phyloP scores from a whole-genome alignment of 2,329 filamentous ascomycete species.

The Ascochyta fabae region DNA sequence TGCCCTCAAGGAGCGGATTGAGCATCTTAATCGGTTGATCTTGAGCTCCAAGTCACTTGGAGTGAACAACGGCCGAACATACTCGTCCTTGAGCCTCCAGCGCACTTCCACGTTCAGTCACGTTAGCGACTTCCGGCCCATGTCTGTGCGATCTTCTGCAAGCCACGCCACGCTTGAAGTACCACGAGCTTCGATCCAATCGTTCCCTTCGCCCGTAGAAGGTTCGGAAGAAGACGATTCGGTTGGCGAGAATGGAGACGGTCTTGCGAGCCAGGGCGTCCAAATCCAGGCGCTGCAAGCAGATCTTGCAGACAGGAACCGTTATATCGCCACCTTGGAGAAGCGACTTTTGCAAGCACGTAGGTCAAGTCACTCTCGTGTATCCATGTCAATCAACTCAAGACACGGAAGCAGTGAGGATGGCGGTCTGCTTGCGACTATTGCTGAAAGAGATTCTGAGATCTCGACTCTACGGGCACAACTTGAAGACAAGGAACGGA shows the following conservation, averaged over 20 bases:
- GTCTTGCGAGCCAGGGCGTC: conserved; percentile 78
- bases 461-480: conserved; percentile 89
- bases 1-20: conserved; percentile 94
- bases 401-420: conserved; percentile 75
- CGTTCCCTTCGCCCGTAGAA: conserved; percentile 33
- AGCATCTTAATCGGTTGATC: conserved; percentile 94
- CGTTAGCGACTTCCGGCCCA: conserved; percentile 55
- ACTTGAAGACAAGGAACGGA: conserved; percentile 92
- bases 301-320: conserved; percentile 95
- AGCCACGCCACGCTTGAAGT: conserved; percentile 52
- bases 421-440: conserved; percentile 71
- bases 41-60: conserved; percentile 94
- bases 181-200: conserved; percentile 38
- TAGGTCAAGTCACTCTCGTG: conserved; percentile 84
- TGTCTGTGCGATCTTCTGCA: conserved; percentile 50
- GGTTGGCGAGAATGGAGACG: conserved; percentile 83
- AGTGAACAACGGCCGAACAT: conserved; percentile 69
- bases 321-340: conserved; percentile 93
- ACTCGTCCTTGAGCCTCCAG: conserved; percentile 51
- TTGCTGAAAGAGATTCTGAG: conserved; percentile 90
- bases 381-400: conserved; percentile 76
- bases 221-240: conserved; percentile 56
- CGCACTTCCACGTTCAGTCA: conserved; percentile 51
- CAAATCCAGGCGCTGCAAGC: conserved; percentile 91
- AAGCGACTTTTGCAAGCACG: conserved; percentile 90